Conservation (phyloP, 139 green algal genomes). For the Desmodesmus armatus region DNA sequence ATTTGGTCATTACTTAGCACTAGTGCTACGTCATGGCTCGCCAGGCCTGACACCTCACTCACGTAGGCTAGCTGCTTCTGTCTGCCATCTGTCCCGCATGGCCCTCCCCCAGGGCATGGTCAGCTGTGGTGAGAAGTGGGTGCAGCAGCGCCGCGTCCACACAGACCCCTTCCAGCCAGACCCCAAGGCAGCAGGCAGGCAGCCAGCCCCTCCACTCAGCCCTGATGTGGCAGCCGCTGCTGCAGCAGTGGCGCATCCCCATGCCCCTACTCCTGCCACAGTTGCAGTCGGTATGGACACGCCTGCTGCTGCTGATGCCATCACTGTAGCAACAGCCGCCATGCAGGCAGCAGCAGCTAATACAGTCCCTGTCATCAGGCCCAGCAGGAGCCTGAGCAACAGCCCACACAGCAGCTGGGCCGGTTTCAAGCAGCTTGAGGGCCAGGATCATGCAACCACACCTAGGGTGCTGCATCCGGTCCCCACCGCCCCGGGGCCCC, state of each 20-base stretch:
- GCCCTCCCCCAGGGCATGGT: constrained; percentile 34
- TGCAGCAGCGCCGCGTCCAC: constrained; percentile 7
- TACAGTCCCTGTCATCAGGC: background rate
- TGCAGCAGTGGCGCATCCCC: background rate
- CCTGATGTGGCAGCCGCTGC: background rate
- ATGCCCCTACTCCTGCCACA: background rate
- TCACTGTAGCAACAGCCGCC: background rate
- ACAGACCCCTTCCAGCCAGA: constrained; percentile 12
- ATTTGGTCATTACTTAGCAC: too few species aligned
- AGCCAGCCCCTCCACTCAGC: constrained; percentile 19
- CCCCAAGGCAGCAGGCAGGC: constrained; percentile 21
- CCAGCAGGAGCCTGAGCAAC: background rate
- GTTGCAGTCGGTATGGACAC: background rate
- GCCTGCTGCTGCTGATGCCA: background rate
- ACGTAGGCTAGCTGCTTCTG: too few species aligned
- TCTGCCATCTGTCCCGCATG: too few species aligned
- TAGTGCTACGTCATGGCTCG: too few species aligned
- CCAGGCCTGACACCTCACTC: too few species aligned
- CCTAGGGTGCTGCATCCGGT: background rate
- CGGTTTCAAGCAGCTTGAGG: background rate
- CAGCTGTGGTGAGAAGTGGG: constrained; percentile 1
- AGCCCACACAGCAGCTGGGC: background rate
- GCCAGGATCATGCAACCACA: background rate
- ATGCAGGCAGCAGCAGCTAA: too few species aligned
- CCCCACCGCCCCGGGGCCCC: too few species aligned